phyloP scores from a whole-genome alignment of 2,329 filamentous ascomycete genomes.

The Stromatinia cepivora region DNA sequence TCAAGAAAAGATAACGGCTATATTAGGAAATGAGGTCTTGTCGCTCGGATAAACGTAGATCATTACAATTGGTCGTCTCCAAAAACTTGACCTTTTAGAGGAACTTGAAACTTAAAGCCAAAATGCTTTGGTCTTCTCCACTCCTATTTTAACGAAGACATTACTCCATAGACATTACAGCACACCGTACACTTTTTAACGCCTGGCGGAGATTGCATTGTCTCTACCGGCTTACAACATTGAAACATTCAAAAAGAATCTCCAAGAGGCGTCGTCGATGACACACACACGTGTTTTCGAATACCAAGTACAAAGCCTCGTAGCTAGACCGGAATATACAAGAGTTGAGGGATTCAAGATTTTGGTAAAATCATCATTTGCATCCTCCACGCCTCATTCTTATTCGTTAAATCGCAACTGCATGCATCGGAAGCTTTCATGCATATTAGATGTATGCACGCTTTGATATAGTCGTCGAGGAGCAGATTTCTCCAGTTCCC shows the following conservation, averaged over 20 bases:
- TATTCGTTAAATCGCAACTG: not conserved
- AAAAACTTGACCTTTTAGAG: not conserved
- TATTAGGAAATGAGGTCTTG: not conserved
- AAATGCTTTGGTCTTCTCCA: not conserved
- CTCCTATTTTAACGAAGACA: not conserved
- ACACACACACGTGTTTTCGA: not conserved
- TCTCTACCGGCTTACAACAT: not conserved
- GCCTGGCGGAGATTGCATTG: slow-evolving; percentile 6
- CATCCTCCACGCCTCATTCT: not conserved
- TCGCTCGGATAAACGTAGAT: slow-evolving; percentile 14
- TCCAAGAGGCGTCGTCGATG: not conserved
- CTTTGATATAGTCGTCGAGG: slow-evolving; percentile 7
- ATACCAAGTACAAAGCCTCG: not conserved
- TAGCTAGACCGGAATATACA: not conserved
- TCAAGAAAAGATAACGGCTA: not conserved
- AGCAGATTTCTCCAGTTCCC: not conserved
- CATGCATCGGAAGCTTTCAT: slow-evolving; percentile 10
- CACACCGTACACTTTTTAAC: not conserved
- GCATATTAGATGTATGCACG: slow-evolving; percentile 10
- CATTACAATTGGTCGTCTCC: not conserved
- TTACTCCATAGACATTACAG: not conserved
- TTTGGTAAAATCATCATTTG: not conserved
- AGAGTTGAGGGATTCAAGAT: not conserved
- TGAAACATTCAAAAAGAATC: not conserved
- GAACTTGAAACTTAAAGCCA: slow-evolving; percentile 7